Conservation (phyloP, 139 green algal species). For the Ostreobium quekettii region DNA sequence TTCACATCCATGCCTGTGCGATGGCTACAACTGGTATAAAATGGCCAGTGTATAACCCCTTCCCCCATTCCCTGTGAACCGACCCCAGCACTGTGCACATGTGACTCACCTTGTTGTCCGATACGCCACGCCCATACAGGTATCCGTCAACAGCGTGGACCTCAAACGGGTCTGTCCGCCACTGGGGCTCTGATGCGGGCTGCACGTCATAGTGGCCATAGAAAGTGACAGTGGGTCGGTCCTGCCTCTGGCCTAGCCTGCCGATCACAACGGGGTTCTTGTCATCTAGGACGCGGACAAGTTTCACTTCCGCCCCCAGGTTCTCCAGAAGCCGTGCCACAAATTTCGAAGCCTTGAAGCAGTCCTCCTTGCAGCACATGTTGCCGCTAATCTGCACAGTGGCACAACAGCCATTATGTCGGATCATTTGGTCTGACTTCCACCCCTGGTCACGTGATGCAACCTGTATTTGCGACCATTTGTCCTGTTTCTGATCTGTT, state of each 20-base stretch:
- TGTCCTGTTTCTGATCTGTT: too few species aligned
- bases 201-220: constrained; percentile 73
- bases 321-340: constrained; percentile 73
- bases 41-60: too few species aligned
- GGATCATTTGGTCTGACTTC: too few species aligned
- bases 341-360: constrained; percentile 82
- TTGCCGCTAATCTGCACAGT: constrained; percentile 52
- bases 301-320: constrained; percentile 76
- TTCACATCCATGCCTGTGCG: too few species aligned
- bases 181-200: constrained; percentile 73
- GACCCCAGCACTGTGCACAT: not conserved
- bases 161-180: constrained; percentile 79
- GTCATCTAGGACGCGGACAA: constrained; percentile 53
- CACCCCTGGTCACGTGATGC: too few species aligned
- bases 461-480: too few species aligned
- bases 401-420: too few species aligned
- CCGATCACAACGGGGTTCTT: constrained; percentile 84
- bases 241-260: constrained; percentile 56
- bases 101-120: constrained; percentile 79
- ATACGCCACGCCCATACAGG: constrained; percentile 78
- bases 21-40: too few species aligned
- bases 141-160: constrained; percentile 76
- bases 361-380: constrained; percentile 58
- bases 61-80: too few species aligned
- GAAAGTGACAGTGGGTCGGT: constrained; percentile 71